Evolutionary conservation across 2,329 filamentous ascomycete species (phyloP), one percentile per base, ranked within the genome.

Genomic region (Coniochaeta ligniaria): DNA sequence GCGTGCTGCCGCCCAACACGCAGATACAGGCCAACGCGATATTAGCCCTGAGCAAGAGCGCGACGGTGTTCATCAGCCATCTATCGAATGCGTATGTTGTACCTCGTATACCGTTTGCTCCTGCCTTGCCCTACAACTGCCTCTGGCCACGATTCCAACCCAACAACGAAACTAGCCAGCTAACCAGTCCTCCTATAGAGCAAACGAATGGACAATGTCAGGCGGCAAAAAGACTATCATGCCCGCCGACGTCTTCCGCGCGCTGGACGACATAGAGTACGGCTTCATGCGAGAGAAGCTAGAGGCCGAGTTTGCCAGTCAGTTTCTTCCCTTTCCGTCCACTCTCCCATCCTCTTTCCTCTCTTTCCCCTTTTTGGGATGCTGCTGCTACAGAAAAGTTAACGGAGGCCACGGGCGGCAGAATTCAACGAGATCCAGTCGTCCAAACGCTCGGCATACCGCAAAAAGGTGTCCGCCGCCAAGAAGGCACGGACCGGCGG

Each of bases 11-110:
- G 0, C 81, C 89, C 6, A 92, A 92, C 71, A 93, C 90, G 6
- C 89, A 92, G 74, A 90, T 94, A 57, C 90, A 94, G 72, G 90
- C 87, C 69, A 92, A 92, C 76, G 91, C 91, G 47, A 83, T 93
- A 60, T 75, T 91, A 58, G 91, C 90, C 11, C 82, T 95, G 77
- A 89, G 85, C 66, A 93, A 93, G 75, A 90, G 89, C 73, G 88
- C 91, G 8, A 93, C 89, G 1, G 87, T 95, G 0, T 95, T 95
- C 69, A 88, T 95, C 67, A 94, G 85, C 75, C 91, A 93, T 72
- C 78, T 95, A 35, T 87, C 89, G 52, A 83, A 85, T 63, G 83
- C 87, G 90, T 94, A 81, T 60, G 88, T 80, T 22, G 1, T 2
- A n/a, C 31, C 24, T 36, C 47, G 7, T 31, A 26, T 54, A 31